These are phyloP conservation scores for Rhodosporidiobolus sp. DNA, from an alignment of 768 basidiomycete genomes.

Conservation along the genomic window DNA sequence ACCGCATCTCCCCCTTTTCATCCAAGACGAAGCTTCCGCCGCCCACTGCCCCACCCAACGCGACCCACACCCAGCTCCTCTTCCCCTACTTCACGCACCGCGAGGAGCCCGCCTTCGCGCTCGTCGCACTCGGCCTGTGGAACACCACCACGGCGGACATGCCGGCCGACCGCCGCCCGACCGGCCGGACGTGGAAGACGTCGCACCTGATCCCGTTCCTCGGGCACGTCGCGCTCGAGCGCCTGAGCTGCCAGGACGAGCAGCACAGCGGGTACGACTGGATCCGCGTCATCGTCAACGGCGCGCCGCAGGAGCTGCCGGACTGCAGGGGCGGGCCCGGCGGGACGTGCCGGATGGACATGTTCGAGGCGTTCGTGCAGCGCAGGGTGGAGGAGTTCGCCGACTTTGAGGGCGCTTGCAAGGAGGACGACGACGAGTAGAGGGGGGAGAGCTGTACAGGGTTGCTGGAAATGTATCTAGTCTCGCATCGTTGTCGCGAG, in stretches of 20 bases:
- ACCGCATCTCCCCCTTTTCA: neutral
- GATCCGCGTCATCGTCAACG: slow-evolving; percentile 51
- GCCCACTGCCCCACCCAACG: slow-evolving; percentile 50
- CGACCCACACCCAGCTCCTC: slow-evolving; percentile 50
- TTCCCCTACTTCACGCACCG: slow-evolving; percentile 52
- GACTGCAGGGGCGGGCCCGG: slow-evolving; percentile 49
- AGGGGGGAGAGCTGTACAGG: no score
- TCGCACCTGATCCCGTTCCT: slow-evolving; percentile 51
- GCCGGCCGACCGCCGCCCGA: slow-evolving; percentile 33
- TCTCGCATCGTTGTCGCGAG: no score
- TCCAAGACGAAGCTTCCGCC: slow-evolving; percentile 43
- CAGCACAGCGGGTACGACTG: slow-evolving; percentile 41
- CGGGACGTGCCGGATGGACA: slow-evolving; percentile 42
- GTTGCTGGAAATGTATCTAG: no score
- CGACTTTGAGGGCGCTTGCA: slow-evolving; percentile 33
- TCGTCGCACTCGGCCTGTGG: slow-evolving; percentile 51
- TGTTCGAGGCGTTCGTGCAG: slow-evolving; percentile 45
- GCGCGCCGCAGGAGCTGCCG: slow-evolving; percentile 47
- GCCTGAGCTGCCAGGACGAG: slow-evolving; percentile 42
- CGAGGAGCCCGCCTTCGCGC: slow-evolving; percentile 51
- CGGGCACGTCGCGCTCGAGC: slow-evolving; percentile 51
- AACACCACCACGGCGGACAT: slow-evolving; percentile 45
- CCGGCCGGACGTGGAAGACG: slow-evolving; percentile 49
- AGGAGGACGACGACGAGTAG: slow-evolving; percentile 1
- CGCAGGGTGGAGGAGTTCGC: slow-evolving; percentile 42